These are phyloP conservation scores for Neophaeococcomyces aloes DNA, from an alignment of 2,329 filamentous ascomycete genomes.

Conservation along the genomic window DNA sequence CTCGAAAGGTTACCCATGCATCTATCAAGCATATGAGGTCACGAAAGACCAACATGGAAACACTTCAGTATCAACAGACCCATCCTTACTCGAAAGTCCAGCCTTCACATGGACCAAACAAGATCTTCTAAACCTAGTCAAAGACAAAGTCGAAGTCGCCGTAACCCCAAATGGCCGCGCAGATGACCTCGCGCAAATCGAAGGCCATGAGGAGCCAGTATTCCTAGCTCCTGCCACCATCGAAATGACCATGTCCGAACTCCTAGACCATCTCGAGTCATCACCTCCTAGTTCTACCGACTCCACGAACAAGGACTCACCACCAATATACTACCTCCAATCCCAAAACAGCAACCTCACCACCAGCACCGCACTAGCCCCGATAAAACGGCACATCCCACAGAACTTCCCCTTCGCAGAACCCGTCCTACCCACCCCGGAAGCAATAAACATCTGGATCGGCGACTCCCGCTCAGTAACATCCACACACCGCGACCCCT, in stretches of 20 bases:
- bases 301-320: neutral
- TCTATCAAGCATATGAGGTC: conserved; percentile 9
- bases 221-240: conserved; percentile 18
- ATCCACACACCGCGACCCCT: conserved; percentile 21
- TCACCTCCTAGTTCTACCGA: neutral
- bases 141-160: conserved; percentile 18
- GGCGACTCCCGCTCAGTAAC: conserved; percentile 18
- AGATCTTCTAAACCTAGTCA: conserved; percentile 11
- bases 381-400: conserved; percentile 13
- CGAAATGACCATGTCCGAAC: conserved; percentile 14
- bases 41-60: conserved; percentile 5
- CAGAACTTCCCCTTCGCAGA: conserved; percentile 14
- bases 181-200: conserved; percentile 15
- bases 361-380: conserved; percentile 12
- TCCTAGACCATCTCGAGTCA: conserved; percentile 13
- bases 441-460: conserved; percentile 22
- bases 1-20: conserved; percentile 15
- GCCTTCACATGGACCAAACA: conserved; percentile 18
- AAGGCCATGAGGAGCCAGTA: conserved; percentile 11
- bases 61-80: neutral
- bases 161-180: conserved; percentile 19
- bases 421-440: conserved; percentile 15
- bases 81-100: conserved; percentile 5
- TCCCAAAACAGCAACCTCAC: conserved; percentile 22
- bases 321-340: conserved; percentile 20